These are phyloP conservation scores for Cucurbitaria berberidis DNA, from an alignment of 2,329 filamentous ascomycete genomes.

Conservation along the genomic window DNA sequence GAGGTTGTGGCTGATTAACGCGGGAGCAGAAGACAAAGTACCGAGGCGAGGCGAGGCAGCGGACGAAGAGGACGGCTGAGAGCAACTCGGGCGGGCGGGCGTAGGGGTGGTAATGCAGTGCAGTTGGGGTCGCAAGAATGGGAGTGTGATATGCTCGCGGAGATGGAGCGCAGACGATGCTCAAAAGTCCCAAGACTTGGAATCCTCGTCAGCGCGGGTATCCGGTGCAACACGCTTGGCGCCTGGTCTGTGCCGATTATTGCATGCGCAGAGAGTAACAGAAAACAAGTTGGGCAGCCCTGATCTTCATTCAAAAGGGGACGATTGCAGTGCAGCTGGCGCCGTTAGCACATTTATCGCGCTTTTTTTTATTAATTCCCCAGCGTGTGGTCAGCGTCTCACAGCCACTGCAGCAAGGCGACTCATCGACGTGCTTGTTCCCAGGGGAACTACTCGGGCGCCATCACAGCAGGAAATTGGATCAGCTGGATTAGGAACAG, in stretches of 20 bases:
- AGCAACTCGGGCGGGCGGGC: conserved; percentile 3
- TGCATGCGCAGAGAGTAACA: conserved; percentile 3
- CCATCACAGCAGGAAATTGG: conserved; percentile 21
- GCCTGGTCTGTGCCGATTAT: conserved; percentile 17
- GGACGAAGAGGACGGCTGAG: not conserved
- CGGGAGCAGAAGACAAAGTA: conserved; percentile 10
- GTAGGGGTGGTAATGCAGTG: conserved; percentile 6
- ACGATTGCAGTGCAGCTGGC: not conserved
- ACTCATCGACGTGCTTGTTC: not conserved
- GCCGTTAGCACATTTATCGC: not conserved
- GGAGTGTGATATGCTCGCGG: conserved; percentile 14
- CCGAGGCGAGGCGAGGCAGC: conserved; percentile 5
- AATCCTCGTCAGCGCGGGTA: conserved; percentile 13
- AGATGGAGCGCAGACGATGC: conserved; percentile 12
- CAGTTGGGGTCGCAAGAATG: conserved; percentile 24
- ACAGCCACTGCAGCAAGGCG: not conserved
- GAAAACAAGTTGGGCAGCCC: not conserved
- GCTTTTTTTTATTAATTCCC: too few relatives aligned
- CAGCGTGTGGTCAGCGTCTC: too few relatives aligned
- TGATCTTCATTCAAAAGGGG: not conserved
- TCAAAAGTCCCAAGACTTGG: conserved; percentile 9
- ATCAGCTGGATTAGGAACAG: conserved; percentile 17
- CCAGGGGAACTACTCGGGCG: conserved; percentile 2
- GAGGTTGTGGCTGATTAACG: conserved; percentile 20
- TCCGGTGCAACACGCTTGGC: conserved; percentile 20